Base-by-base conservation (phyloP, 2,329 filamentous ascomycete species). In the Talaromyces piceae region DNA sequence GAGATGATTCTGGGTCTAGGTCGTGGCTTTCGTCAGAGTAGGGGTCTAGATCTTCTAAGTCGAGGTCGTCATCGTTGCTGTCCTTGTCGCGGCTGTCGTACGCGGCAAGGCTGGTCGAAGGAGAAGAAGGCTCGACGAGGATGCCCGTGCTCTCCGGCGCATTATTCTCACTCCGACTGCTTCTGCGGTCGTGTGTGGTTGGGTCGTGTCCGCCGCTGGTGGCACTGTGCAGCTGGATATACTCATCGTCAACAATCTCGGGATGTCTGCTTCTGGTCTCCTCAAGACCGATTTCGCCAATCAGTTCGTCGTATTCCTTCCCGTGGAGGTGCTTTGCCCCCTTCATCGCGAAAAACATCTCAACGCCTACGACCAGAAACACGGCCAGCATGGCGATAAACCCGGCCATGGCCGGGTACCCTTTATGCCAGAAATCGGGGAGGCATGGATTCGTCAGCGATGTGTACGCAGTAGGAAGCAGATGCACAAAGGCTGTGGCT, bases 311-410 rank as follows among this genome's bases (percentile, higher is more conserved):
- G 55, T 77, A 79, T 53, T 78, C 77, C 27, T 67, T 73, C 11
- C 72, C 69, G 61, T 84, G 81, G 45, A 76, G 73, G 62, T 84
- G 81, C 13, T 74, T 74, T 7, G 80, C 81, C 4, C 82, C 82
- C 63, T 78, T 77, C 49, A 84, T 86, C 0, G 89, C 90, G 59
- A 97, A 84, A 66, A 90, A 89, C 72, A 93, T 95, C 68, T 97
- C 91, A 48, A 96, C 79, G 2, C 82, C 80, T 5, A 95, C 88
- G 3, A 96, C 90, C 3, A 87, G 73, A 53, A 95, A 77, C n/a
- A 88, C 87, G 9, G 87, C 83, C 8, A 83, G 68, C 87, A 95
- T 91, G 51, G 88, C 86, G 44, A 95, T 80, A 45, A 93, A 76
- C 2, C 90, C 89, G 0, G 88, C 83, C 65, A 94, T 84, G 5